Percentiles rank a stretch among this genome's conserved stretches.
These are phyloP conservation scores for Capillidium heterosporum DNA, from an alignment of 371 early-diverging fungal species.

Conservation along the genomic window DNA sequence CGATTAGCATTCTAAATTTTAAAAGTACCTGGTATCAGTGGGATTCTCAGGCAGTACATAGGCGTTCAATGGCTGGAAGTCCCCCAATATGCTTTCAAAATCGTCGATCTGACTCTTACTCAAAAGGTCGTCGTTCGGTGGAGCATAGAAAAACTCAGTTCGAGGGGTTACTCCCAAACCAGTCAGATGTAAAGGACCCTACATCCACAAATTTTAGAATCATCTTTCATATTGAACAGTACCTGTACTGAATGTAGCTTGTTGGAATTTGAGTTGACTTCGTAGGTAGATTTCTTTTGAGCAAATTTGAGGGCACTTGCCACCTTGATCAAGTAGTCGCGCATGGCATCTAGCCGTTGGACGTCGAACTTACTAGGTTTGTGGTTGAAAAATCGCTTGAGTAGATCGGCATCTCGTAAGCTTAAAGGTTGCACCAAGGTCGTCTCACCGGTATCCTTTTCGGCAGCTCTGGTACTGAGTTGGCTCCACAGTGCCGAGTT, in stretches of 20 bases:
- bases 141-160: constrained; percentile 37
- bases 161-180: constrained; percentile 45
- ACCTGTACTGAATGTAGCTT: too few species aligned
- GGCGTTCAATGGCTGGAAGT: too few species aligned
- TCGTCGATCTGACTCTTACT: too few species aligned
- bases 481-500: constrained; percentile 30
- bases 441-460: constrained; percentile 40
- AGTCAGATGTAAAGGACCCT: constrained; percentile 29
- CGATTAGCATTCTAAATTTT: too few species aligned
- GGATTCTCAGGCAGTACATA: too few species aligned
- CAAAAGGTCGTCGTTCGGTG: too few species aligned
- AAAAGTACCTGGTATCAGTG: too few species aligned
- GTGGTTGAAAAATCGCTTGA: not conserved
- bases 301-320: constrained; percentile 12
- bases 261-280: too few species aligned
- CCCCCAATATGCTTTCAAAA: too few species aligned
- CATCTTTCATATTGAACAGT: too few species aligned
- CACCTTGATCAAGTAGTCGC: constrained; percentile 58
- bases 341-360: constrained; percentile 23
- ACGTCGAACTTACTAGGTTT: not conserved
- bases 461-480: too few species aligned
- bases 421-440: constrained; percentile 18
- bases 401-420: constrained; percentile 19
- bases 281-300: not conserved
- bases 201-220: not conserved